Evolutionary conservation across 2,329 filamentous ascomycete genomes (phyloP), one percentile per base, ranked within the genome.

Genomic region (Chaetomium strumarium): DNA sequence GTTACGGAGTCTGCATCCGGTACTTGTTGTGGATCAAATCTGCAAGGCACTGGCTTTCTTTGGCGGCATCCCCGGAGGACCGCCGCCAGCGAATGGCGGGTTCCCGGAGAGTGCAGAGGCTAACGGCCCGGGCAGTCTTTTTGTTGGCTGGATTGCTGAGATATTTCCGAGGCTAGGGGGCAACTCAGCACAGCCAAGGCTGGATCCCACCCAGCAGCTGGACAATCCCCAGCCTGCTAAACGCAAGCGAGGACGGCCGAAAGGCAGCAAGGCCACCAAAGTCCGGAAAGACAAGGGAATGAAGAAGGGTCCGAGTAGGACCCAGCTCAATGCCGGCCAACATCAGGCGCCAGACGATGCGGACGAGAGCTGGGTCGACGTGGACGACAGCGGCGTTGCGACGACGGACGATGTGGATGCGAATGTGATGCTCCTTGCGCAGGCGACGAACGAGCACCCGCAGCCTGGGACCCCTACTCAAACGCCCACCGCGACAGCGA

Each of bases 31-130:
- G 17, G 80, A 84, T 55, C 80, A 83, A 60, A 69, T 85, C 33
- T 84, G 79, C 62, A 83, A 77, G 59, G 81, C 79, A 2, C 63
- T 85, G 49, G 75, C 77, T n/a, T 84, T 81, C 59, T 85, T 84
- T 65, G 81, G 82, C 8, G 80, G 81, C 24, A 74, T 79, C 42
- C 78, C 80, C 36, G 76, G 75, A 29, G 76, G 75, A 5, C 76
- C 77, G 8, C 73, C 76, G n/a, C 72, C 74, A 0, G 65, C 72
- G 29, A 71, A 76, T 57, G 73, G 70, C 14, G 68, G 66, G 2
- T 84, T 84, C 48, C 81, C 81, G 1, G 69, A 72, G 24, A 84
- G 81, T 58, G 75, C 72, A 10, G 71, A 75, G 43, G 72, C 72
- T 12, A 83, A 83, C 62, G 81, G 81, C 3, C 68, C 75, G 1